Base-by-base conservation (phyloP, 106 monocot species). In the Alisma plantagoaquatica region DNA sequence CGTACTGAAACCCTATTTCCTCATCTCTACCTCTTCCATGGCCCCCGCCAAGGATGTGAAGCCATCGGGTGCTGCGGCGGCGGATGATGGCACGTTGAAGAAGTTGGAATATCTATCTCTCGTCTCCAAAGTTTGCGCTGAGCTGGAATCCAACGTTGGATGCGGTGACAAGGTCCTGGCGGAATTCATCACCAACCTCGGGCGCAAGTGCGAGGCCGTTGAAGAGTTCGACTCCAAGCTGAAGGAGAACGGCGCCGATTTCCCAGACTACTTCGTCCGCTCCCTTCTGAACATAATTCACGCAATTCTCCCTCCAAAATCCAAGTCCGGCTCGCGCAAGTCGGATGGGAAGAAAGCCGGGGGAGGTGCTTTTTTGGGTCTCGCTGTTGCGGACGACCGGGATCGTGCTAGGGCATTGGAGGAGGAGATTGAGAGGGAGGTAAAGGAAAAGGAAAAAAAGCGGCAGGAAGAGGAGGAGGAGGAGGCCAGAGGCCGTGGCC, bases 231-330 rank as follows among this genome's bases (percentile, higher is more conserved):
- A 88, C 18, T 33, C 63, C 63, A 75, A 69, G 73, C 75, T 88
- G 50, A 91, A 91, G 68, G 76, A 66, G 32, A 84, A 91, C 24
- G 90, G 90, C 26, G 90, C 90, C 20, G 90, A 84, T 38, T 60
- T 91, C 63, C 90, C 90, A 8, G 90, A 91, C 50, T 91, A 91
- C 62, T 91, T 91, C 77, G 84, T 91, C 29, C 76, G 71, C 46
- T 79, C 73, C 22, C 90, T 91, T 43, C 84, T 91, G 69, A 91
- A 73, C 55, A 84, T 80, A 59, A 84, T 91, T 54, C 90, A 91
- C 54, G 80, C 90, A 29, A 84, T 91, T 44, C 67, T 91, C 23
- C 90, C 90, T 14, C 80, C 84, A 2, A 46, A 57, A 21, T 57
- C 70, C 57, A 56, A 70, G 18, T 14, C 35, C 35, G 14, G 35